A percentile compares a stretch with the other conserved stretches of the same genome.
These are phyloP conservation scores for Candida hispaniensis DNA, from an alignment of 805 yeast species.

Conservation along the genomic window DNA sequence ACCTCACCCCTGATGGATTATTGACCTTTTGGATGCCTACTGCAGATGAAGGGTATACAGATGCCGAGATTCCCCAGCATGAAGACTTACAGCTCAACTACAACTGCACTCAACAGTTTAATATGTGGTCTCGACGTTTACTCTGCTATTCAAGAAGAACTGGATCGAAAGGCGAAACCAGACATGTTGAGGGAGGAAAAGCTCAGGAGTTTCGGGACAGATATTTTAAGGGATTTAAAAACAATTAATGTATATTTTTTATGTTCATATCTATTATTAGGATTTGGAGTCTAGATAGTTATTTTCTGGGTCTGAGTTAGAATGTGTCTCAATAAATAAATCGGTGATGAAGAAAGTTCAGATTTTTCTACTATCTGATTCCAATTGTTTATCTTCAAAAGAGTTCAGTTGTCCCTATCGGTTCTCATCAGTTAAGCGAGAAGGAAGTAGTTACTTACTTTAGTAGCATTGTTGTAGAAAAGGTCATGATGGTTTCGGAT, in stretches of 20 bases:
- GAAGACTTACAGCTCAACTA: conserved; percentile 56
- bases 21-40: conserved; percentile 97
- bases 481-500: neutral
- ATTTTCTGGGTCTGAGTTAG: too few relatives aligned
- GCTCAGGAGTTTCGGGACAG: conserved; percentile 61
- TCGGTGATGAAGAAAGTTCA: conserved; percentile 1
- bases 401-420: conserved; percentile 15
- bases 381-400: conserved; percentile 14
- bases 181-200: conserved; percentile 39
- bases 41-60: conserved; percentile 67
- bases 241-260: too few relatives aligned
- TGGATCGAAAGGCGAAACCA: conserved; percentile 33
- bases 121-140: conserved; percentile 86
- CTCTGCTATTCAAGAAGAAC: conserved; percentile 63
- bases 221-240: conserved; percentile 54
- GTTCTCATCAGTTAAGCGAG: conserved; percentile 13
- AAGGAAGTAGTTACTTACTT: conserved; percentile 4
- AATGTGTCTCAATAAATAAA: too few relatives aligned
- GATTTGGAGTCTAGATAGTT: too few relatives aligned
- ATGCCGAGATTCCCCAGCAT: conserved; percentile 69
- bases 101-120: conserved; percentile 75
- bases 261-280: too few relatives aligned
- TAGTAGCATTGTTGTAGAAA: neutral
- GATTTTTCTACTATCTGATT: conserved; percentile 15
- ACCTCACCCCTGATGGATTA: conserved; percentile 67